These are phyloP conservation scores for Hortaea werneckii DNA, from an alignment of 2,329 filamentous ascomycete species.

Conservation along the genomic window DNA sequence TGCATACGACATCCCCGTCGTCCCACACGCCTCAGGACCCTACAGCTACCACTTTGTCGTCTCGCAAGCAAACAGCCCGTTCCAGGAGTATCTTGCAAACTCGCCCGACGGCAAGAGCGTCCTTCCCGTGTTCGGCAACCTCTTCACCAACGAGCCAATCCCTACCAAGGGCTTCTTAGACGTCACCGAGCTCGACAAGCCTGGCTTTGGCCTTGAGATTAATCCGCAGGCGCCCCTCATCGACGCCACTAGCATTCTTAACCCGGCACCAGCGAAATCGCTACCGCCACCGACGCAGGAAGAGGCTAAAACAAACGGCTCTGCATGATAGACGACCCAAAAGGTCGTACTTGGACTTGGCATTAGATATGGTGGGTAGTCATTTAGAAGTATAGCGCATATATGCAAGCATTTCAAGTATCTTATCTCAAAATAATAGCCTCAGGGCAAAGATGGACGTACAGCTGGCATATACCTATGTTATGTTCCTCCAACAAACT, in stretches of 20 bases:
- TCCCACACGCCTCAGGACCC: constrained; percentile 86
- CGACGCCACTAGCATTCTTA: constrained; percentile 62
- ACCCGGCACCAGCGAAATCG: constrained; percentile 45
- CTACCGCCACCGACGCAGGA: constrained; percentile 21
- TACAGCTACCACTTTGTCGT: constrained; percentile 97
- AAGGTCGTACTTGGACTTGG: too few species aligned
- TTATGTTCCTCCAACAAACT: too few species aligned
- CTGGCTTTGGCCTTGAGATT: constrained; percentile 79
- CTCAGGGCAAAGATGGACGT: too few species aligned
- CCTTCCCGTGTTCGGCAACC: constrained; percentile 79
- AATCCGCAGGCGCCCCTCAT: constrained; percentile 75
- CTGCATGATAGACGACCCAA: not conserved
- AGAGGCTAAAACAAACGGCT: not conserved
- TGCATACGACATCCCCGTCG: constrained; percentile 87
- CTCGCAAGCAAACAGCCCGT: constrained; percentile 83
- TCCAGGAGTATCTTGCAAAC: constrained; percentile 93
- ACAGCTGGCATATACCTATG: too few species aligned
- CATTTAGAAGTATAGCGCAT: too few species aligned
- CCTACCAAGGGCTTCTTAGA: constrained; percentile 74
- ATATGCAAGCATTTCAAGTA: too few species aligned
- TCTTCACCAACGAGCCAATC: constrained; percentile 86
- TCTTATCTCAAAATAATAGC: too few species aligned
- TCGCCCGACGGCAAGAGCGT: constrained; percentile 85
- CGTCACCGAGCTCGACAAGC: constrained; percentile 70
- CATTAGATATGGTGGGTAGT: too few species aligned